Percentiles rank a stretch among this genome's conserved stretches.
Conservation (phyloP, 768 basidiomycete genomes). For the Hypholoma fasciculare region DNA sequence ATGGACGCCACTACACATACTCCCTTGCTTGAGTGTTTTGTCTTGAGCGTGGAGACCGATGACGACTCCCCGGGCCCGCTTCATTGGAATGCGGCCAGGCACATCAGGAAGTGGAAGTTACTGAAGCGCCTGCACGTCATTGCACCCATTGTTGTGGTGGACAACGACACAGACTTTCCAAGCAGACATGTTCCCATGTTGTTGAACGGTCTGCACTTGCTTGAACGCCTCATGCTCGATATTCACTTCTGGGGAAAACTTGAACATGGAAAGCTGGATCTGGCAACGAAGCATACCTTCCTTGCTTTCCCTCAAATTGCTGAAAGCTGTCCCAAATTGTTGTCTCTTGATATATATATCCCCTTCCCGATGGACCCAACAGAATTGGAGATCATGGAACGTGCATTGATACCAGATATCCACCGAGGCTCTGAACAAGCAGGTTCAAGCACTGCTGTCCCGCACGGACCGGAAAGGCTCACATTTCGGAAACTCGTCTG, state of each 20-base stretch:
- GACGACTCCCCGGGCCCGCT: background rate
- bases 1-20: background rate
- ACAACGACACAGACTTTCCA: background rate
- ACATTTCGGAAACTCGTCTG: background rate
- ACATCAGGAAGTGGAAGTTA: background rate
- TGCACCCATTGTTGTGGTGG: background rate
- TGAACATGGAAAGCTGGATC: background rate
- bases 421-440: too few species aligned
- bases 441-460: too few species aligned
- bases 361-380: too few species aligned
- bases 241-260: background rate
- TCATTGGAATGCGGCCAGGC: background rate
- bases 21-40: background rate
- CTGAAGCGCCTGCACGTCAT: background rate
- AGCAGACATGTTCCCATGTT: background rate
- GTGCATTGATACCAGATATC: too few species aligned
- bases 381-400: too few species aligned
- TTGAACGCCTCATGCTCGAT: too few species aligned
- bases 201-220: background rate
- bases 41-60: background rate
- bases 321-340: background rate
- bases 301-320: background rate
- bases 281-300: background rate
- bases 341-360: background rate
- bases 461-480: too few species aligned